phyloP scores from a whole-genome alignment of 495 filamentous ascomycete species.

The Echria macrotheca region DNA sequence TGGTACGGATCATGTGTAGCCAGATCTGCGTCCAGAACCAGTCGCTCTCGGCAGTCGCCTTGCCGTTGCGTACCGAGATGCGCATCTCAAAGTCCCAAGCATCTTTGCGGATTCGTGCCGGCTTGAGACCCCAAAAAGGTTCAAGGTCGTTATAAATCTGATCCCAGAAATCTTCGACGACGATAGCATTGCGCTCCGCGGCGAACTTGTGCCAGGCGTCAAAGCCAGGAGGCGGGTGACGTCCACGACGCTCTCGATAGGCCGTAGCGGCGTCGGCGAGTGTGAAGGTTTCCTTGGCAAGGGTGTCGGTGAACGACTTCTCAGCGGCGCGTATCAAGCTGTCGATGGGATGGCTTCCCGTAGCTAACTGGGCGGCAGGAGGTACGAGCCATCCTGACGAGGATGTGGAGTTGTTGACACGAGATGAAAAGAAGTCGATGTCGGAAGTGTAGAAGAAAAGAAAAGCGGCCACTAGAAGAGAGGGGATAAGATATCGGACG shows the following conservation, averaged over 20 bases:
- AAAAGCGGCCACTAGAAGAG: neutral
- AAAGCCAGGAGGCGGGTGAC: constrained; percentile 71
- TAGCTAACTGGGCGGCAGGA: constrained; percentile 15
- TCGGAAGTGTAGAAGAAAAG: no score
- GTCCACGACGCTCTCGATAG: constrained; percentile 58
- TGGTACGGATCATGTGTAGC: constrained; percentile 49
- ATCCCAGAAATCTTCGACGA: constrained; percentile 68
- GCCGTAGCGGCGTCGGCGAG: constrained; percentile 54
- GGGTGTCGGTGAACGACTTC: constrained; percentile 31
- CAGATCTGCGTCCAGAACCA: constrained; percentile 64
- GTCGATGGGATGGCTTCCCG: constrained; percentile 42
- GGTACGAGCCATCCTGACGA: neutral
- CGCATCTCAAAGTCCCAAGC: constrained; percentile 52
- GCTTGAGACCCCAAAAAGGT: constrained; percentile 63
- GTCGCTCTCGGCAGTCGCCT: constrained; percentile 47
- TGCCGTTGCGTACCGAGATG: constrained; percentile 52
- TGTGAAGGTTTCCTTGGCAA: constrained; percentile 41
- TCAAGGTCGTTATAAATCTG: constrained; percentile 66
- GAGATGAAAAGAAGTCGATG: neutral
- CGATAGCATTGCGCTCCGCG: constrained; percentile 49
- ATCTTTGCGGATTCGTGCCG: constrained; percentile 51
- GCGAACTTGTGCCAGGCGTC: constrained; percentile 65
- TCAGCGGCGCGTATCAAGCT: constrained; percentile 39
- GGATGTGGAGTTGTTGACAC: neutral
- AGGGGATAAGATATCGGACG: neutral